Percentiles rank a stretch among this genome's conserved stretches.
These are phyloP conservation scores for Patellaria atrata DNA, from an alignment of 495 filamentous ascomycete genomes.

Conservation along the genomic window DNA sequence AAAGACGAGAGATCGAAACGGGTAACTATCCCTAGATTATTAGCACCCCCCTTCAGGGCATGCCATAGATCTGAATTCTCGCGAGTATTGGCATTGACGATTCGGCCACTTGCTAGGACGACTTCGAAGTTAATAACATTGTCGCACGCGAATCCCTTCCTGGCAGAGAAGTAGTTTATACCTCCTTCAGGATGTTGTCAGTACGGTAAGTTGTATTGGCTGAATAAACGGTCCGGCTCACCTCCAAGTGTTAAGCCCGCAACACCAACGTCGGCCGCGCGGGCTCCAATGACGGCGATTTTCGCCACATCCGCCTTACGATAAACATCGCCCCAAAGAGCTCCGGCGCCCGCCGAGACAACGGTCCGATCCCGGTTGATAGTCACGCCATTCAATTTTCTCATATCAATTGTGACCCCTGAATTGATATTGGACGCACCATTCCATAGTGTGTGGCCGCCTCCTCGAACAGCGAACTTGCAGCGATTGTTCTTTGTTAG, in stretches of 20 bases:
- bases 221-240: conserved; percentile 27
- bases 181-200: too few species aligned
- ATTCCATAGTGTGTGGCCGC: conserved; percentile 20
- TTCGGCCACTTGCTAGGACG: conserved; percentile 40
- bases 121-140: conserved; percentile 31
- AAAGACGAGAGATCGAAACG: conserved; percentile 8
- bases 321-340: conserved; percentile 12
- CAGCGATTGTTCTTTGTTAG: too few species aligned
- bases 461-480: conserved; percentile 24
- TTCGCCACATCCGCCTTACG: conserved; percentile 1
- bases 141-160: conserved; percentile 39
- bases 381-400: conserved; percentile 9
- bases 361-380: neutral
- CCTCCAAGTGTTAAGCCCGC: conserved; percentile 25
- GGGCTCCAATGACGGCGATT: conserved; percentile 8
- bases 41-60: neutral
- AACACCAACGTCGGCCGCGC: conserved; percentile 29
- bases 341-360: conserved; percentile 6
- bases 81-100: conserved; percentile 31
- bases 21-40: conserved; percentile 7
- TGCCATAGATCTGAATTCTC: conserved; percentile 3
- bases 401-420: conserved; percentile 24
- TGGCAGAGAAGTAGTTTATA: conserved; percentile 16
- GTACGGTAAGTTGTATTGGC: conserved; percentile 25
- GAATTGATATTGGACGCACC: conserved; percentile 23